Percentiles rank a stretch among this genome's conserved stretches.
phyloP scores from a whole-genome alignment of 2,329 filamentous ascomycete species.

The Colletotrichum abscissum region DNA sequence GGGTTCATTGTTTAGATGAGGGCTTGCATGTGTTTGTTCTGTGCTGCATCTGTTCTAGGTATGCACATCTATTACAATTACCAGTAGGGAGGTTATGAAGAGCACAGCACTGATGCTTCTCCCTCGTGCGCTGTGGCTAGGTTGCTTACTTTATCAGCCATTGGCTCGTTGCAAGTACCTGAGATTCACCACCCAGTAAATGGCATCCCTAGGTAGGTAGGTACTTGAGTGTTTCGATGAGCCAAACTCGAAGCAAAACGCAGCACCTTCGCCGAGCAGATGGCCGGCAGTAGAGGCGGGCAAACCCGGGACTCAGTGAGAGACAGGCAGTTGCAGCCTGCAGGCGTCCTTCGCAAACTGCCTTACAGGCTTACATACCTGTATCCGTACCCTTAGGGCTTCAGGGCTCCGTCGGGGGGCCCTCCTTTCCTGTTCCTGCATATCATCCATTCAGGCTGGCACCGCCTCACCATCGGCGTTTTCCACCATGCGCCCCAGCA shows the following conservation, averaged over 20 bases:
- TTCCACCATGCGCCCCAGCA: not conserved
- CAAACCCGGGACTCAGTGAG: too few species aligned
- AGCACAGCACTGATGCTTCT: not conserved
- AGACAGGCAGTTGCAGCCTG: not conserved
- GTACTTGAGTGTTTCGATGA: not conserved
- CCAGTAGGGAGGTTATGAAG: too few species aligned
- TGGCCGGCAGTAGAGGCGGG: not conserved
- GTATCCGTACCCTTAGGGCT: not conserved
- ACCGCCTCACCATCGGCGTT: not conserved
- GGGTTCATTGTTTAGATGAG: not conserved
- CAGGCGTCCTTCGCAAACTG: not conserved
- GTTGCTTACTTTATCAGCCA: too few species aligned
- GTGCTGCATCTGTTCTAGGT: not conserved
- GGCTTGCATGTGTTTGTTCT: not conserved
- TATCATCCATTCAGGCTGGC: not conserved
- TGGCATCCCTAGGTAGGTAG: not conserved
- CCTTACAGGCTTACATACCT: not conserved
- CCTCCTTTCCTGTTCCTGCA: slow-evolving; percentile 13
- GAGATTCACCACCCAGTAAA: too few species aligned
- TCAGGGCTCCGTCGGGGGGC: not conserved
- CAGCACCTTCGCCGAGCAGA: not conserved
- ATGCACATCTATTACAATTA: too few species aligned
- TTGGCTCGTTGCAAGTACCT: too few species aligned
- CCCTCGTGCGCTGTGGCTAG: not conserved
- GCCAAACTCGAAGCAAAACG: not conserved